A percentile compares a stretch with the other conserved stretches of the same genome.
Evolutionary conservation across 2,329 filamentous ascomycete genomes (phyloP).

Genomic region (Sporothrix sp.): DNA sequence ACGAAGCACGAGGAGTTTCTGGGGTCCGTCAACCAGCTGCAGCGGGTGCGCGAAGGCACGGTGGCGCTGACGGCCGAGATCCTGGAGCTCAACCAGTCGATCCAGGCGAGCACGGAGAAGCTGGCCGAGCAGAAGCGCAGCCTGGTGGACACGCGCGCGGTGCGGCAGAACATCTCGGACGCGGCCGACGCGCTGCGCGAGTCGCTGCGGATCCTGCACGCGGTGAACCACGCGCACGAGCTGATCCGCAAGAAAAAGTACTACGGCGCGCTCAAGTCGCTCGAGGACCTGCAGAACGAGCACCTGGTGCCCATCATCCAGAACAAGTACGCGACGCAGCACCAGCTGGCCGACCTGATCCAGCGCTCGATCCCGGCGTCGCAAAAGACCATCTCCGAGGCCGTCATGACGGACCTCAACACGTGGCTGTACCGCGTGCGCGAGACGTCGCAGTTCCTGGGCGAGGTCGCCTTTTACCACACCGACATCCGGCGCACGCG

Average conservation of each 20-base stretch:
- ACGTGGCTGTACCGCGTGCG: slow-evolving; percentile 93
- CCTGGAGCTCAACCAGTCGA: slow-evolving; percentile 82
- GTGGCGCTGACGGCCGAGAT: slow-evolving; percentile 85
- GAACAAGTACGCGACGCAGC: slow-evolving; percentile 83
- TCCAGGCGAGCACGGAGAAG: slow-evolving; percentile 89
- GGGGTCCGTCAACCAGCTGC: slow-evolving; percentile 84
- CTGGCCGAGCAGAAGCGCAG: slow-evolving; percentile 90
- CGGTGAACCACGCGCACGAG: slow-evolving; percentile 91
- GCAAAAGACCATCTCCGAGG: slow-evolving; percentile 86
- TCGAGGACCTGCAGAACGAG: slow-evolving; percentile 94
- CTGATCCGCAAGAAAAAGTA: slow-evolving; percentile 87
- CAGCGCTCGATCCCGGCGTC: slow-evolving; percentile 91
- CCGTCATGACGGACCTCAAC: slow-evolving; percentile 93
- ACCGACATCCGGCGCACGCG: slow-evolving; percentile 77
- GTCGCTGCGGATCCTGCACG: slow-evolving; percentile 81
- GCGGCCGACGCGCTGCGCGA: slow-evolving; percentile 80
- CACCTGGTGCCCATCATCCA: slow-evolving; percentile 65
- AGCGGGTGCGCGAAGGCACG: slow-evolving; percentile 82
- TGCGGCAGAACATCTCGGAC: slow-evolving; percentile 93
- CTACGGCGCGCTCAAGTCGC: slow-evolving; percentile 83
- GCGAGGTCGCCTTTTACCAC: slow-evolving; percentile 93
- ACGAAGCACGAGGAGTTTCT: slow-evolving; percentile 97
- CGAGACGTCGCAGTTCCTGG: slow-evolving; percentile 90
- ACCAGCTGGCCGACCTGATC: slow-evolving; percentile 90
- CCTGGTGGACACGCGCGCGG: slow-evolving; percentile 81